These are phyloP conservation scores for Fusarium compactum DNA, from an alignment of 2,329 filamentous ascomycete species.

Conservation along the genomic window DNA sequence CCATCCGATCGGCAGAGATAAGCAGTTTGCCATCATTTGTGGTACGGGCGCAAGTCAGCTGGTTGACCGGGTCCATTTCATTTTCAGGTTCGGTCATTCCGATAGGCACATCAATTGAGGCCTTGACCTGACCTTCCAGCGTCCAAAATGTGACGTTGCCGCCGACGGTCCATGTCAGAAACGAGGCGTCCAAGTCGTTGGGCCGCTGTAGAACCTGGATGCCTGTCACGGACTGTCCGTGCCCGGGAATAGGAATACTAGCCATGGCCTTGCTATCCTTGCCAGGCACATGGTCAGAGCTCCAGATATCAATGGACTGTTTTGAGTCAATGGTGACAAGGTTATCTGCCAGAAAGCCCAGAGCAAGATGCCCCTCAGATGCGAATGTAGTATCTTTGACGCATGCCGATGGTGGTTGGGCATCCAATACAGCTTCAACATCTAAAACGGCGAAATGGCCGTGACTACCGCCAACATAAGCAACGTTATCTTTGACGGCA, in stretches of 20 bases:
- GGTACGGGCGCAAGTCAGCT: constrained; percentile 70
- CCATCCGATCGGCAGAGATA: constrained; percentile 86
- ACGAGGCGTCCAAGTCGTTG: constrained; percentile 74
- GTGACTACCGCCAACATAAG: constrained; percentile 77
- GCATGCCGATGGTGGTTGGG: constrained; percentile 51
- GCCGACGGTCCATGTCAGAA: constrained; percentile 89
- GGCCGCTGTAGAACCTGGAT: constrained; percentile 73
- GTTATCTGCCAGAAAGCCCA: constrained; percentile 75
- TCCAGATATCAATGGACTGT: constrained; percentile 79
- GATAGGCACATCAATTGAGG: constrained; percentile 74
- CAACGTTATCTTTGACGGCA: constrained; percentile 67
- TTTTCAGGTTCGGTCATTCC: constrained; percentile 68
- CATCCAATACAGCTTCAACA: constrained; percentile 62
- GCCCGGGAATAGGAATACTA: constrained; percentile 70
- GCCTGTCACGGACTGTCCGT: constrained; percentile 76
- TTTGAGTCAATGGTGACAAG: constrained; percentile 81
- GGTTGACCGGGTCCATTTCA: constrained; percentile 67
- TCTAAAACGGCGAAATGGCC: constrained; percentile 68
- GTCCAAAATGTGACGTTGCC: constrained; percentile 89
- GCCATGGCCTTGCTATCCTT: constrained; percentile 54
- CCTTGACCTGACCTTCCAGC: constrained; percentile 74
- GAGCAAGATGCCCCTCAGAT: constrained; percentile 68
- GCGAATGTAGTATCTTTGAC: constrained; percentile 55
- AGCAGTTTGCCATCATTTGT: constrained; percentile 74
- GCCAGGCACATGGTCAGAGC: constrained; percentile 58